A percentile compares a stretch with the other conserved stretches of the same genome.
phyloP scores from a whole-genome alignment of 495 filamentous ascomycete genomes.

The Friedmanniomyces simplex region DNA sequence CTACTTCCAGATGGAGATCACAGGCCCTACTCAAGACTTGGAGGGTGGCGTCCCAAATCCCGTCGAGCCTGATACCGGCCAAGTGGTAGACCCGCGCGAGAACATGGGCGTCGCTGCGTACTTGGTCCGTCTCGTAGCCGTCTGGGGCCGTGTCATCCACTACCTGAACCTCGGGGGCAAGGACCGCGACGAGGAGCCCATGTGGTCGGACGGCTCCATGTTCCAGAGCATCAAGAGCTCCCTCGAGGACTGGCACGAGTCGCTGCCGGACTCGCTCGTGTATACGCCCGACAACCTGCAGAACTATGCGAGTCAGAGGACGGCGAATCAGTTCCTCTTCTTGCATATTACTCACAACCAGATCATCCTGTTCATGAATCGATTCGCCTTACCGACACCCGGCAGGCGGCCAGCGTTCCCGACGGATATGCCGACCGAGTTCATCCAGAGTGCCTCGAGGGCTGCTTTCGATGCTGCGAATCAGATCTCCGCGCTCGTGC shows the following conservation, averaged over 20 bases:
- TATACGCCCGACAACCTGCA: conserved; percentile 79
- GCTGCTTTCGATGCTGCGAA: conserved; percentile 82
- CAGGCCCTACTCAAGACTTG: conserved; percentile 76
- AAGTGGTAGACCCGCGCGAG: conserved; percentile 56
- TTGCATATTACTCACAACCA: conserved; percentile 84
- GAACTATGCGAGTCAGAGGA: conserved; percentile 67
- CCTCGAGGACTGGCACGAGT: conserved; percentile 56
- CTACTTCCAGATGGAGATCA: conserved; percentile 83
- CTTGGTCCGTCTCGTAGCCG: conserved; percentile 71
- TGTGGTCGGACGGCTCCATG: conserved; percentile 73
- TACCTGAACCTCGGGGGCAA: conserved; percentile 89
- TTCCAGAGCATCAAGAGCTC: conserved; percentile 62
- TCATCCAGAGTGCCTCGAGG: conserved; percentile 62
- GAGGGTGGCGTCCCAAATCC: conserved; percentile 62
- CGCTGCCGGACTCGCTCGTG: conserved; percentile 56
- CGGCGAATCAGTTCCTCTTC: conserved; percentile 90
- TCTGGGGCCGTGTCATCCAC: conserved; percentile 84
- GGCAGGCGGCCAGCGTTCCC: conserved; percentile 46
- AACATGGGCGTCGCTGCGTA: conserved; percentile 95
- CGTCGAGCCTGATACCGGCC: conserved; percentile 48
- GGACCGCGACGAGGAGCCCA: conserved; percentile 52
- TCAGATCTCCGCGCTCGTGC: conserved; percentile 72
- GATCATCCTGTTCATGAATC: conserved; percentile 79
- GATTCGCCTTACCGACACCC: conserved; percentile 72
- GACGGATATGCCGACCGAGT: conserved; percentile 66